phyloP scores from a whole-genome alignment of 2,329 filamentous ascomycete genomes.

The Fusarium fujikuroi region DNA sequence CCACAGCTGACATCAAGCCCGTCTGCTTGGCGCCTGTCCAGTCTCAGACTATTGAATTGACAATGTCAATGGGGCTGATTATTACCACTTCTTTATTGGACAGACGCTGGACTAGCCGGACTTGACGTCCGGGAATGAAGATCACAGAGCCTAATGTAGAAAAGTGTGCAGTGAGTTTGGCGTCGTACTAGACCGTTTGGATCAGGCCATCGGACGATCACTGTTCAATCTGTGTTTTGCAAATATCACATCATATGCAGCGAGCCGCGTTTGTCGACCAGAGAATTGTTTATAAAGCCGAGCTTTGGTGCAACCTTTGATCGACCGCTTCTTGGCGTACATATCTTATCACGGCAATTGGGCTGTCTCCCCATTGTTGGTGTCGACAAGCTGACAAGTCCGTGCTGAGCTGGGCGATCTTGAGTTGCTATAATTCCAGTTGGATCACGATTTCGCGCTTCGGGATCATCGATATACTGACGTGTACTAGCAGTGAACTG shows the following conservation, averaged over 20 bases:
- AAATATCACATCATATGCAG: conserved; percentile 13
- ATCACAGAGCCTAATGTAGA: conserved; percentile 4
- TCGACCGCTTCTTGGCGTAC: conserved; percentile 7
- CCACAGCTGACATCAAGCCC: conserved; percentile 6
- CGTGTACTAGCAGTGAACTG: not conserved
- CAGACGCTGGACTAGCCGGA: not conserved
- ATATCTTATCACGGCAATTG: not conserved
- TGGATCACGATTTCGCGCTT: not conserved
- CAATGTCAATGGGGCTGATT: not conserved
- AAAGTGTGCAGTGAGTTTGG: not conserved
- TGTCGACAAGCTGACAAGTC: conserved; percentile 7
- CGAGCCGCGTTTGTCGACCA: not conserved
- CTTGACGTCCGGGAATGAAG: conserved; percentile 15
- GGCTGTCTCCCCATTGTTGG: not conserved
- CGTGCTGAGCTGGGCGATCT: not conserved
- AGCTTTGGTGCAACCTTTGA: not conserved
- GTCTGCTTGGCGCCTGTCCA: conserved; percentile 2
- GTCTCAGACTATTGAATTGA: not conserved
- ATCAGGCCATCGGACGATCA: conserved; percentile 20
- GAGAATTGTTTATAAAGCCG: conserved; percentile 10
- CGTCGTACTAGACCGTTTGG: conserved; percentile 13
- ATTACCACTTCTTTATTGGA: not conserved
- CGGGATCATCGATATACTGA: not conserved
- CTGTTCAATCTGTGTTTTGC: not conserved
- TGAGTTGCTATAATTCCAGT: not conserved